phyloP scores from a whole-genome alignment of 192 early-diverging fungal species.

The Coemansia asiatica region DNA sequence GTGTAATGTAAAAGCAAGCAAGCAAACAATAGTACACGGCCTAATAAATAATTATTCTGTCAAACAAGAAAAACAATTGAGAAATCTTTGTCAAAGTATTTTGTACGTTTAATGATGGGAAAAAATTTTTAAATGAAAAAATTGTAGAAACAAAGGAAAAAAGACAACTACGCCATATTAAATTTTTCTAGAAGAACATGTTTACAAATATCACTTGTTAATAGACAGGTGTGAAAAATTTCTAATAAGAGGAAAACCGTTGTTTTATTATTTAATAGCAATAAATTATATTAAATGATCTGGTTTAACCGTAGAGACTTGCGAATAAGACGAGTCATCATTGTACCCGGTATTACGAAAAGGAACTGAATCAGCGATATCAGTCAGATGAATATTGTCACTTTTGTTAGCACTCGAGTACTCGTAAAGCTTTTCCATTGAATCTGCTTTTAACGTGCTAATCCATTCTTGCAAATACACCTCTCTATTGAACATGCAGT shows the following conservation, averaged over 20 bases:
- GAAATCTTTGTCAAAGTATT: neutral
- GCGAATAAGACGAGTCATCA: neutral
- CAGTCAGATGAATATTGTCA: constrained; percentile 24
- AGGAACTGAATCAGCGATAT: constrained; percentile 8
- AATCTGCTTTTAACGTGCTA: constrained; percentile 35
- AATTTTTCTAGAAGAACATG: neutral
- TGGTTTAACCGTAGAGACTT: neutral
- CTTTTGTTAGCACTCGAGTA: constrained; percentile 23
- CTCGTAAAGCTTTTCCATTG: constrained; percentile 31
- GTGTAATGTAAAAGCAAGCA: neutral
- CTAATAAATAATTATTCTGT: neutral
- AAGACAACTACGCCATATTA: neutral
- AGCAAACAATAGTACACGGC: no score
- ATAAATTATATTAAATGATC: constrained; percentile 4
- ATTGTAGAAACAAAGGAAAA: neutral
- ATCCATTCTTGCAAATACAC: constrained; percentile 49
- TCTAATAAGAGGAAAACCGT: no score
- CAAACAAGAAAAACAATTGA: neutral
- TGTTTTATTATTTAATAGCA: no score
- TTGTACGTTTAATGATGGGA: neutral
- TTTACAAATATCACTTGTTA: neutral
- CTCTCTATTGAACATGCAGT: constrained; percentile 35
- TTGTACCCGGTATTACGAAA: neutral
- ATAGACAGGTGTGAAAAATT: no score
- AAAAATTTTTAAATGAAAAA: neutral